These are phyloP conservation scores for Asterophora lycoperdoides DNA, from an alignment of 768 basidiomycete species.

Conservation along the genomic window DNA sequence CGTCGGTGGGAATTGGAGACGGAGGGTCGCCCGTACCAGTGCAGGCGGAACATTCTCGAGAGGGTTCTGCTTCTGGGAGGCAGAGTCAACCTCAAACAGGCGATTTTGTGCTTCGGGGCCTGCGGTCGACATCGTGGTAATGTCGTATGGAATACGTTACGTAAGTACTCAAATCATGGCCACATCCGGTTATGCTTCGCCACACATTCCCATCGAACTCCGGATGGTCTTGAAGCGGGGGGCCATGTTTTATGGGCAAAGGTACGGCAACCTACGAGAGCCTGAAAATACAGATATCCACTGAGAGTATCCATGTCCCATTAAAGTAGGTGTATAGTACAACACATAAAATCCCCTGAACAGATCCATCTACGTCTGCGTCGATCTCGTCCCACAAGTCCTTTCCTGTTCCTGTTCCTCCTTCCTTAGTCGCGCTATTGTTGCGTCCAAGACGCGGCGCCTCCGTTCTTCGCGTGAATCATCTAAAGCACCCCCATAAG, in stretches of 20 bases:
- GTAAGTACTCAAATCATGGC: too few relatives aligned
- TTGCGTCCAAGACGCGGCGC: slow-evolving; percentile 52
- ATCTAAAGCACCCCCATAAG: slow-evolving; percentile 2
- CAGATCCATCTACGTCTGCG: slow-evolving; percentile 2
- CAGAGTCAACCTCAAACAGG: slow-evolving; percentile 22
- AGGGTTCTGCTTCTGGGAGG: background rate
- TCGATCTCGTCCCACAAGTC: slow-evolving; percentile 55
- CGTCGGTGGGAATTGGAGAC: slow-evolving; percentile 74
- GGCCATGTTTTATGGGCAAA: too few relatives aligned
- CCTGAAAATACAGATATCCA: too few relatives aligned
- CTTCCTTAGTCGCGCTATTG: slow-evolving; percentile 51
- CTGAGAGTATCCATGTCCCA: too few relatives aligned
- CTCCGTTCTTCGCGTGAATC: slow-evolving; percentile 61
- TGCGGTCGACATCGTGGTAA: slow-evolving; percentile 7
- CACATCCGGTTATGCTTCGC: too few relatives aligned
- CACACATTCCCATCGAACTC: too few relatives aligned
- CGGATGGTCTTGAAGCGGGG: too few relatives aligned
- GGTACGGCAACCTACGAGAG: too few relatives aligned
- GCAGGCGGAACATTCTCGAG: slow-evolving; percentile 37
- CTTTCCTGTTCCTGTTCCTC: slow-evolving; percentile 72
- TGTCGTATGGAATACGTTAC: too few relatives aligned
- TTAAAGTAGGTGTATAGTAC: too few relatives aligned
- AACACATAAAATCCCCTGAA: background rate
- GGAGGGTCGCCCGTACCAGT: slow-evolving; percentile 49
- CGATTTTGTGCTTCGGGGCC: slow-evolving; percentile 30